phyloP scores from a whole-genome alignment of 768 basidiomycete species.

The Kwoniella sp. region DNA sequence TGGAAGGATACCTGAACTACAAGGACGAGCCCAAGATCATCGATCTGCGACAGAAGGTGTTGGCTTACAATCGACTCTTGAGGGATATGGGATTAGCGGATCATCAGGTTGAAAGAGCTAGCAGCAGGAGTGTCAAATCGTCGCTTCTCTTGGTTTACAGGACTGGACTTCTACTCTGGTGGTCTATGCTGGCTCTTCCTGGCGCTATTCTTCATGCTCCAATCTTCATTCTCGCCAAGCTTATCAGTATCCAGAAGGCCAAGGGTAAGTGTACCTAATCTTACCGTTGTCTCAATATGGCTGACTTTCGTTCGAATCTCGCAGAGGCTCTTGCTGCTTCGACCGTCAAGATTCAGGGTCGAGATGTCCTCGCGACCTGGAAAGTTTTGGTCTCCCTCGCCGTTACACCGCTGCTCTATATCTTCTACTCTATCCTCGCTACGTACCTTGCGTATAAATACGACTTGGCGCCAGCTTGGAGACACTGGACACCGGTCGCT shows the following conservation, averaged over 20 bases:
- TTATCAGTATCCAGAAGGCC: constrained; percentile 84
- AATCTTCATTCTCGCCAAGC: constrained; percentile 84
- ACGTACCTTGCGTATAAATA: constrained; percentile 71
- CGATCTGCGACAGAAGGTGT: constrained; percentile 73
- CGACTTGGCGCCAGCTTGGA: constrained; percentile 65
- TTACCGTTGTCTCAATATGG: background rate
- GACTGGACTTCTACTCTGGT: constrained; percentile 70
- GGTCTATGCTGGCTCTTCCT: constrained; percentile 83
- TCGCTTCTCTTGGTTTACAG: constrained; percentile 82
- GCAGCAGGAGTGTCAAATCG: constrained; percentile 77
- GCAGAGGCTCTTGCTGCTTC: constrained; percentile 94
- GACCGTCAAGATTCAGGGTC: constrained; percentile 89
- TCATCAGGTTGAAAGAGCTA: constrained; percentile 90
- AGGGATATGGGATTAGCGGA: constrained; percentile 89
- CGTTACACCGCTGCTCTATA: constrained; percentile 82
- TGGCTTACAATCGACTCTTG: constrained; percentile 84
- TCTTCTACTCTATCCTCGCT: constrained; percentile 77
- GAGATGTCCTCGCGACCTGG: constrained; percentile 97
- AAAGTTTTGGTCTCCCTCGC: constrained; percentile 92
- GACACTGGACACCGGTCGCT: constrained; percentile 73
- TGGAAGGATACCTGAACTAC: constrained; percentile 90
- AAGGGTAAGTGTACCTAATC: constrained; percentile 63
- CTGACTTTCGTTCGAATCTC: background rate
- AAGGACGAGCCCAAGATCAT: constrained; percentile 88
- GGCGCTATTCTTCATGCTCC: constrained; percentile 89